Evolutionary conservation across 2,329 filamentous ascomycete species (phyloP).

Genomic region (Ascochyta lentis): DNA sequence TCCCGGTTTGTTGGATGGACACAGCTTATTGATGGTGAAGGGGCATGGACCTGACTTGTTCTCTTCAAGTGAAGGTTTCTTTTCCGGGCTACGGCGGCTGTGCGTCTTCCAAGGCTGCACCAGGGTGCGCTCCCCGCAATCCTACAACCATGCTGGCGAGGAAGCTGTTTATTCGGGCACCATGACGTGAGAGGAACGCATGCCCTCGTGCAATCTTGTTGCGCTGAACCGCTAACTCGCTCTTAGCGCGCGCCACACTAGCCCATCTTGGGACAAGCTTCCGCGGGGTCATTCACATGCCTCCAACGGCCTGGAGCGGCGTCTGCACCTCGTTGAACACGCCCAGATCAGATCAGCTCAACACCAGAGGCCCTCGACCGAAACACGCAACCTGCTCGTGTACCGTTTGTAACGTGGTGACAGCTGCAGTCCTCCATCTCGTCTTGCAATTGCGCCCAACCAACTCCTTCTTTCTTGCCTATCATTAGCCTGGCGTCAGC

Average conservation of each 20-base stretch:
- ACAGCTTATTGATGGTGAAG: slow-evolving; percentile 10
- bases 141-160: slow-evolving; percentile 11
- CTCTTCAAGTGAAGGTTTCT: neutral
- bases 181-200: slow-evolving; percentile 20
- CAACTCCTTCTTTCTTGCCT: neutral
- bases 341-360: neutral
- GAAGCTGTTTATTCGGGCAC: slow-evolving; percentile 7
- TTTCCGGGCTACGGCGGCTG: slow-evolving; percentile 3
- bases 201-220: slow-evolving; percentile 15
- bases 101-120: slow-evolving; percentile 8
- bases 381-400: neutral
- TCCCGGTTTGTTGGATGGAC: slow-evolving; percentile 5
- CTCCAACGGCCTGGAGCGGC: neutral
- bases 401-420: neutral
- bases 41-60: neutral
- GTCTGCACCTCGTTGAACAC: neutral
- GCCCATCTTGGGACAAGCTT: neutral
- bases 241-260: slow-evolving; percentile 3
- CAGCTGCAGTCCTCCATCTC: neutral
- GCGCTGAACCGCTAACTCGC: neutral
- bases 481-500: neutral
- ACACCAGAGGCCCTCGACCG: neutral
- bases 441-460: slow-evolving; percentile 8
- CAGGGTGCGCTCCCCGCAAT: slow-evolving; percentile 14
- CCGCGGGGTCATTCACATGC: slow-evolving; percentile 17